Conservation (phyloP, 2,329 filamentous ascomycete genomes). For the Teratosphaeria nubilosa region DNA sequence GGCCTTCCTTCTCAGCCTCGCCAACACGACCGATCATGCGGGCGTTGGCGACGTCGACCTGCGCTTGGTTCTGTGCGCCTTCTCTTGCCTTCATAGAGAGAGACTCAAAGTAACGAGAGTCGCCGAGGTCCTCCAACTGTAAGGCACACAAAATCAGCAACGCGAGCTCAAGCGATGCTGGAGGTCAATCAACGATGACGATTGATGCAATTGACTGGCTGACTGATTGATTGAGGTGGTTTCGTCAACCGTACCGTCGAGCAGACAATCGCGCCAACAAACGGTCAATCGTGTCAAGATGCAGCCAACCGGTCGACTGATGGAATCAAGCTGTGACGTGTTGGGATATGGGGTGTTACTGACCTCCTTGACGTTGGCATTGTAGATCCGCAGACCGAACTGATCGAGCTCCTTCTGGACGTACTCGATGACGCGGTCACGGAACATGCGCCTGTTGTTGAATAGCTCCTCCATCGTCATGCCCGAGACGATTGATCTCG, state of each 20-base stretch:
- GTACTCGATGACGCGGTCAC: constrained; percentile 45
- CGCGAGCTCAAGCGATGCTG: neutral
- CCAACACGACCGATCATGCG: constrained; percentile 59
- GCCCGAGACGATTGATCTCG: constrained; percentile 67
- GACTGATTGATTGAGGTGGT: no score
- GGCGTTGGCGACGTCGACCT: constrained; percentile 50
- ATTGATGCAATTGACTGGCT: no score
- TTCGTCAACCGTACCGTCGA: neutral
- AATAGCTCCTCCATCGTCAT: constrained; percentile 95
- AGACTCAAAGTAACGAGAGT: constrained; percentile 74
- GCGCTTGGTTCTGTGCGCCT: constrained; percentile 71
- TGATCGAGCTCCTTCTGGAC: constrained; percentile 71
- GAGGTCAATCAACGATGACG: no score
- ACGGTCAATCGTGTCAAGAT: neutral
- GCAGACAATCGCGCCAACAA: neutral
- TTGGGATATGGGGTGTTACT: neutral
- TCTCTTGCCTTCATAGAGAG: constrained; percentile 77
- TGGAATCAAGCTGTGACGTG: no score
- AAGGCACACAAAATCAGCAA: neutral
- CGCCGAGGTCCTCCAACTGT: constrained; percentile 63
- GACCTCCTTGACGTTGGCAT: constrained; percentile 68
- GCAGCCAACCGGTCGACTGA: no score
- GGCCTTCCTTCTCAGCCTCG: constrained; percentile 66
- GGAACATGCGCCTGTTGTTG: constrained; percentile 42
- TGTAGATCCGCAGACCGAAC: constrained; percentile 60